Evolutionary conservation across 768 basidiomycete species (phyloP).

Genomic region (Phallus indusiatus): DNA sequence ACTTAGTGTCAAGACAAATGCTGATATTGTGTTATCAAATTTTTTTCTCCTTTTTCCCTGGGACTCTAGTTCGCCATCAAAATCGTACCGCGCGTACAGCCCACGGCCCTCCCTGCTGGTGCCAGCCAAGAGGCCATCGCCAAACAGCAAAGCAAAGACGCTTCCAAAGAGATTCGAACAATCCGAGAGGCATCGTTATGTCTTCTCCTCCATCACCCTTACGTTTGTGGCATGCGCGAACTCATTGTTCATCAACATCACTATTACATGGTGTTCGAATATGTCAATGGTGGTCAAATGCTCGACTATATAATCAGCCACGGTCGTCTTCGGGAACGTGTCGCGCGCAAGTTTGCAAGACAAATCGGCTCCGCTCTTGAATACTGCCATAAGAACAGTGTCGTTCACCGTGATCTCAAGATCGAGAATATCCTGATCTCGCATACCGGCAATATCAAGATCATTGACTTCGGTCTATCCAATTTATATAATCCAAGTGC

Average conservation of each 20-base stretch:
- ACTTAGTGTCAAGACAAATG: neutral
- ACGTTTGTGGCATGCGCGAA: constrained; percentile 98
- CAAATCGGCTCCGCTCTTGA: constrained; percentile 95
- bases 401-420: constrained; percentile 98
- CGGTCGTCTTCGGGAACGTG: constrained; percentile 87
- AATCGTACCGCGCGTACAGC: constrained; percentile 84
- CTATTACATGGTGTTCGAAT: constrained; percentile 99
- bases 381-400: constrained; percentile 95
- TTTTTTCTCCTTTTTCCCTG: constrained; percentile 3
- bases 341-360: constrained; percentile 93
- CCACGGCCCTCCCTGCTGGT: constrained; percentile 44
- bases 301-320: constrained; percentile 99
- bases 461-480: constrained; percentile 97
- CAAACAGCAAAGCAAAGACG: constrained; percentile 80
- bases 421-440: constrained; percentile 99
- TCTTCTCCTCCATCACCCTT: constrained; percentile 94
- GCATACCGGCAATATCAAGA: constrained; percentile 98
- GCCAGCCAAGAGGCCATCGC: constrained; percentile 47
- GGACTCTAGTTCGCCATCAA: constrained; percentile 89
- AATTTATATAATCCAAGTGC: constrained; percentile 80
- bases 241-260: constrained; percentile 97
- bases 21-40: neutral
- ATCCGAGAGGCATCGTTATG: constrained; percentile 93
- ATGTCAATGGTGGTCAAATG: constrained; percentile 99
- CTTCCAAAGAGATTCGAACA: constrained; percentile 92